Evolutionary conservation across 176 grass and related monocot species (phyloP).

Genomic region (Aegilops speltoides): DNA sequence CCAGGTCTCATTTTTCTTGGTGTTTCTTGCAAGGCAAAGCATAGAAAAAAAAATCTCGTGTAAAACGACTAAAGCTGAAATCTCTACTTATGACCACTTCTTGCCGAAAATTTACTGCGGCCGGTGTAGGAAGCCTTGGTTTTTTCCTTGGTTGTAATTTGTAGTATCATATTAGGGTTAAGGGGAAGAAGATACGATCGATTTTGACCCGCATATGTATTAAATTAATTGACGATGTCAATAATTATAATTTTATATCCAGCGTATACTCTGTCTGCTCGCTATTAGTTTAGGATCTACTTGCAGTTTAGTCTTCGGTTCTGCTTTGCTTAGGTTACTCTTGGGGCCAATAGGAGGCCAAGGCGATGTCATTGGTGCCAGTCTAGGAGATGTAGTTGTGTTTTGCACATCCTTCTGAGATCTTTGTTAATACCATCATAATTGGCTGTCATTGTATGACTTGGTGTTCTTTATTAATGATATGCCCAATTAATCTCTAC

Average conservation of each 20-base stretch:
- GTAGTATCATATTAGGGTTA: not conserved
- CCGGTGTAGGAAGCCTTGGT: not conserved
- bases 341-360: conserved; percentile 24
- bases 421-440: conserved; percentile 9
- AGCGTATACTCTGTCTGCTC: not conserved
- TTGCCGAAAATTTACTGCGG: not conserved
- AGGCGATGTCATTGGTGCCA: not conserved
- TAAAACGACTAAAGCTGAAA: not conserved
- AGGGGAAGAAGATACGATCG: not conserved
- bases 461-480: conserved; percentile 9
- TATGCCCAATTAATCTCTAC: not conserved
- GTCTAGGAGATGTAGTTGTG: conserved; percentile 12
- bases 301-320: conserved; percentile 28
- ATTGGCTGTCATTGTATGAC: not conserved
- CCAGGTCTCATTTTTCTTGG: not conserved
- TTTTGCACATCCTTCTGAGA: not conserved
- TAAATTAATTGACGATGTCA: conserved; percentile 17
- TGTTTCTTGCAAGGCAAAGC: not conserved
- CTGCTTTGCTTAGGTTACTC: conserved; percentile 23
- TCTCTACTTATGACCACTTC: not conserved
- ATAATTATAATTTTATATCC: conserved; percentile 16
- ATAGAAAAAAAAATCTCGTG: not conserved
- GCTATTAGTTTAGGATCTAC: conserved; percentile 31
- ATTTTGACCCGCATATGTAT: not conserved
- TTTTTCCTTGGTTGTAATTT: not conserved